These are phyloP conservation scores for Excoecaria agallocha DNA, from an alignment of 345 rosid species.

Conservation along the genomic window DNA sequence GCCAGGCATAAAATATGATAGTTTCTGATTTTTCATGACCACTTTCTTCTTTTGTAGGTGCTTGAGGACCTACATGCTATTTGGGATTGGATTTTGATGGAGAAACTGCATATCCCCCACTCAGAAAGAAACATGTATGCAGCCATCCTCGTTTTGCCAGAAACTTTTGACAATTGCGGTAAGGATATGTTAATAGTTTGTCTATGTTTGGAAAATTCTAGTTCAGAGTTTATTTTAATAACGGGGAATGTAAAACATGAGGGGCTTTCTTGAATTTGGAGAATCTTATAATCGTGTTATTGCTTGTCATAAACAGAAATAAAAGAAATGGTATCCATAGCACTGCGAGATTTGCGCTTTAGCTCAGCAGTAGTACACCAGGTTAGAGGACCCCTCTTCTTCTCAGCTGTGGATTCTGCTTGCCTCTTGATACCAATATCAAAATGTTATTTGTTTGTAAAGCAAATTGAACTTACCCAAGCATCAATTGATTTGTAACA, in stretches of 20 bases:
- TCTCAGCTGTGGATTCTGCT: neutral
- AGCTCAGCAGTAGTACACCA: conserved; percentile 92
- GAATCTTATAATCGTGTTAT: conserved; percentile 5
- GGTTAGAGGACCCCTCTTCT: conserved; percentile 33
- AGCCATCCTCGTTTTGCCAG: conserved; percentile 81
- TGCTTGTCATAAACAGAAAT: conserved; percentile 56
- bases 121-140: conserved; percentile 67
- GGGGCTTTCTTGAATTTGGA: neutral
- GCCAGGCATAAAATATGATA: neutral
- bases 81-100: conserved; percentile 84
- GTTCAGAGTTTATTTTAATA: neutral
- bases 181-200: conserved; percentile 16
- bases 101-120: conserved; percentile 61
- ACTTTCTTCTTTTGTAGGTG: conserved; percentile 46
- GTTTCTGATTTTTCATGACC: neutral
- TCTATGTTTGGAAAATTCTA: neutral
- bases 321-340: conserved; percentile 72
- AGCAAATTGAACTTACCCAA: neutral
- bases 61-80: conserved; percentile 72
- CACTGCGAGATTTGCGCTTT: conserved; percentile 69
- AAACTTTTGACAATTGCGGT: conserved; percentile 86
- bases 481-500: neutral
- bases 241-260: neutral
- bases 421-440: neutral
- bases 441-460: neutral